A percentile compares a stretch with the other conserved stretches of the same genome.
phyloP scores from a whole-genome alignment of 2,329 filamentous ascomycete genomes.

The Arachnopeziza araneosa region DNA sequence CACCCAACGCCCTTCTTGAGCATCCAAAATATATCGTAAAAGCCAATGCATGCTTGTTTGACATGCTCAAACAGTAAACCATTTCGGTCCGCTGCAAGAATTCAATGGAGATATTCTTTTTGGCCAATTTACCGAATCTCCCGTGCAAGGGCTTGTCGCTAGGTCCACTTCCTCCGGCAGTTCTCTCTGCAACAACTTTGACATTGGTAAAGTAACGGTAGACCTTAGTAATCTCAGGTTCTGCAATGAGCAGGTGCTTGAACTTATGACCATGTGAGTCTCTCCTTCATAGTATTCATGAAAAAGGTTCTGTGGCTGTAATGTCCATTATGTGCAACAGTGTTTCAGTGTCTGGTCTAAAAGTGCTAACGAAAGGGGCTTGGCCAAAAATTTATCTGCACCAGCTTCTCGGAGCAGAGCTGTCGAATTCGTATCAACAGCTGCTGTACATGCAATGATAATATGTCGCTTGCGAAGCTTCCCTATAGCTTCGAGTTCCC shows the following conservation, averaged over 20 bases:
- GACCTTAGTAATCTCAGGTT: background rate
- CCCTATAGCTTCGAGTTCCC: constrained; percentile 22
- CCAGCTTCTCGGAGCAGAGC: constrained; percentile 26
- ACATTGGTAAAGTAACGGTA: background rate
- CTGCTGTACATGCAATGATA: constrained; percentile 30
- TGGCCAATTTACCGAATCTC: too few species aligned
- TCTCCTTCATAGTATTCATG: background rate
- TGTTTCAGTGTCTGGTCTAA: background rate
- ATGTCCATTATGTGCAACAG: background rate
- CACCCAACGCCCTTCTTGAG: too few species aligned
- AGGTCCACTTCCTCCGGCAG: too few species aligned
- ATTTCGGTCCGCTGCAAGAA: too few species aligned
- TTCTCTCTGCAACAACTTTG: too few species aligned
- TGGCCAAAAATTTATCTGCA: constrained; percentile 29
- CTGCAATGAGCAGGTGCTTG: background rate
- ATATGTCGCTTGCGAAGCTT: constrained; percentile 17
- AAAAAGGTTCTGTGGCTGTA: background rate
- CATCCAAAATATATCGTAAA: too few species aligned
- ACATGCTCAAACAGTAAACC: too few species aligned
- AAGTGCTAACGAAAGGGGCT: constrained; percentile 18
- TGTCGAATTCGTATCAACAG: constrained; percentile 25
- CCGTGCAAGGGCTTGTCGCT: too few species aligned
- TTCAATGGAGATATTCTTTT: too few species aligned
- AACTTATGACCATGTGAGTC: background rate
- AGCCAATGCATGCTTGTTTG: too few species aligned